Evolutionary conservation across 306 rosid genomes (phyloP).

Genomic region (Clitoria ternatea): DNA sequence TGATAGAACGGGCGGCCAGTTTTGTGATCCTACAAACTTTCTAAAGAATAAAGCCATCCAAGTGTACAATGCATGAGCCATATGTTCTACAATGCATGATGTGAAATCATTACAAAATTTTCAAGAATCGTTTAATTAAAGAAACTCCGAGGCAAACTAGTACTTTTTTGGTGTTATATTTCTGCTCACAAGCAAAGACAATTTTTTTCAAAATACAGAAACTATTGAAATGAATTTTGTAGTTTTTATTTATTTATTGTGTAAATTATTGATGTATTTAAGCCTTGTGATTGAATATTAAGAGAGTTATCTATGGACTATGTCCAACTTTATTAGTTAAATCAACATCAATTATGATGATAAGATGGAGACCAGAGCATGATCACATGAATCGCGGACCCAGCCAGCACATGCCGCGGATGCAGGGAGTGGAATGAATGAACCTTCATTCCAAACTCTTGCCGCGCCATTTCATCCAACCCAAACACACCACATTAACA

Average conservation of each 20-base stretch:
- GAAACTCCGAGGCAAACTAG: background rate
- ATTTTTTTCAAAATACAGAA: too few relatives aligned
- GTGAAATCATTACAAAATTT: background rate
- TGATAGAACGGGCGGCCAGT: too few relatives aligned
- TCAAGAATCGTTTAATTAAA: background rate
- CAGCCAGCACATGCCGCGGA: constrained; percentile 10
- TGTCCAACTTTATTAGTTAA: too few relatives aligned
- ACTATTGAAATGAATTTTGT: too few relatives aligned
- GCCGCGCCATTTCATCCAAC: constrained; percentile 22
- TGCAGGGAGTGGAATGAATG: background rate
- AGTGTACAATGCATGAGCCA: background rate
- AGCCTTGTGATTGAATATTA: too few relatives aligned
- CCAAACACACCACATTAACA: background rate
- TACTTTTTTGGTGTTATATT: too few relatives aligned
- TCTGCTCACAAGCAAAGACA: too few relatives aligned
- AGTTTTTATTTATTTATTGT: too few relatives aligned
- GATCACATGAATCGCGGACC: constrained; percentile 22
- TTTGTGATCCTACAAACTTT: too few relatives aligned
- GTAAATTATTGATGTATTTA: too few relatives aligned
- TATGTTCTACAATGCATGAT: background rate
- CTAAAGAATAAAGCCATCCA: background rate
- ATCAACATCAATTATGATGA: background rate
- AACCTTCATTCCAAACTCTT: constrained; percentile 25
- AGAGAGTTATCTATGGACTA: too few relatives aligned
- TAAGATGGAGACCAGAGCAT: background rate